Evolutionary conservation across 1,284 basidiomycete species (phyloP), one percentile per base, ranked within the genome.

Genomic region (Laetiporus sulphureus): DNA sequence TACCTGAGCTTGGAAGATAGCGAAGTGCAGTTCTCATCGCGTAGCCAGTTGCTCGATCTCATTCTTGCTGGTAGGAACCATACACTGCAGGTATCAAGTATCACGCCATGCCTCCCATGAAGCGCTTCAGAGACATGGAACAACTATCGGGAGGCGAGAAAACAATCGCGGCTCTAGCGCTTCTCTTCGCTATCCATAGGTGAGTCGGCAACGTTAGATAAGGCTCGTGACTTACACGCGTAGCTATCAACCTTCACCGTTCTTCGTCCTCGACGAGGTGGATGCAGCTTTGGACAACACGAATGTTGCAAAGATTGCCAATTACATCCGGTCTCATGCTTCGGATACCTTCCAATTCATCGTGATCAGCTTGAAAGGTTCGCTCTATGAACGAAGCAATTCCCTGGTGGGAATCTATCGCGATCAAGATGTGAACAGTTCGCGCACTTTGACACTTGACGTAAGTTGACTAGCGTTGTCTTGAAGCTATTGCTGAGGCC

Each of bases 71-170:
- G 16, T 48, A 96, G 87, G 96, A 99, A 72, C 96, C 96, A 0
- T 99, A 99, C 56, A 76, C 79, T 19, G 88, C 84, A 21, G 96
- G 95, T 44, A 91, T 99, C 67, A 96, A 95, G 63, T 99, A 98
- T 61, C 94, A 97, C 60, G 93, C 94, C 1, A 99, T 99, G 90
- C 95, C 95, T 0, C 94, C 94, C 0, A 95, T 98, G 83, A 99
- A 99, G 63, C 87, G 93, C 5, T 99, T 99, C 74, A 79, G 94
- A 50, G 96, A 99, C 62, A 99, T 99, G 89, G 94, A 98, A 47
- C 94, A 98, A 61, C 71, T 99, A 4, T 98, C 93, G 0, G 96
- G 95, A 40, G 96, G 96, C 19, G 96, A 99, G 63, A 98, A 98
- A 70, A 98, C 95, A 0, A 95, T 99, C 49, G 96, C 96, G 3